These are phyloP conservation scores for Saccharomyces hybrid DNA, from an alignment of 1,139 yeast species.

Conservation along the genomic window DNA sequence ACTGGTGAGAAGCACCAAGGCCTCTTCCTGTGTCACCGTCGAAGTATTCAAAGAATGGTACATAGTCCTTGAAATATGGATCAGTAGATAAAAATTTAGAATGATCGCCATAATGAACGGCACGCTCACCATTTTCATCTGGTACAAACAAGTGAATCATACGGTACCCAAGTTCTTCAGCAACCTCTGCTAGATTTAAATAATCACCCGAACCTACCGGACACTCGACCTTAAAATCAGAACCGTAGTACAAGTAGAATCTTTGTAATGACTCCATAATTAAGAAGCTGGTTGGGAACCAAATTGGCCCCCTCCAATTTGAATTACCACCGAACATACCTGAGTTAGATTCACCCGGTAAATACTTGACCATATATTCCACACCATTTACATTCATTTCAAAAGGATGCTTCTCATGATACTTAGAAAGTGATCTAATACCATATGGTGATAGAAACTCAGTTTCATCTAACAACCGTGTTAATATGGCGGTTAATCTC, in stretches of 20 bases:
- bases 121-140: constrained; percentile 61
- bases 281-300: constrained; percentile 92
- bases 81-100: constrained; percentile 57
- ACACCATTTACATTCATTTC: constrained; percentile 80
- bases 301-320: constrained; percentile 98
- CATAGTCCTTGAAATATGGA: constrained; percentile 65
- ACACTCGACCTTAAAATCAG: constrained; percentile 78
- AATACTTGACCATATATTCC: constrained; percentile 64
- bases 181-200: constrained; percentile 83
- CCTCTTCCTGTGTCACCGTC: constrained; percentile 97
- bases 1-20: constrained; percentile 89
- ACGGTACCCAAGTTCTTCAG: constrained; percentile 85
- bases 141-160: constrained; percentile 73
- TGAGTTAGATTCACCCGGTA: constrained; percentile 90
- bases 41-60: constrained; percentile 82
- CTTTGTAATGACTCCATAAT: constrained; percentile 84
- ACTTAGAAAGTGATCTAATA: constrained; percentile 81
- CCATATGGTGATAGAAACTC: constrained; percentile 87
- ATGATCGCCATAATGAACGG: constrained; percentile 61
- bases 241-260: constrained; percentile 84
- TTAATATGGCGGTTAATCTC: constrained; percentile 66
- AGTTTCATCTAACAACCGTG: constrained; percentile 77
- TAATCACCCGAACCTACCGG: constrained; percentile 81
- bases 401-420: constrained; percentile 80
- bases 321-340: constrained; percentile 97